Evolutionary conservation across 1,284 basidiomycete species (phyloP), one percentile per base, ranked within the genome.

Genomic region (Cystobasidium sp.): DNA sequence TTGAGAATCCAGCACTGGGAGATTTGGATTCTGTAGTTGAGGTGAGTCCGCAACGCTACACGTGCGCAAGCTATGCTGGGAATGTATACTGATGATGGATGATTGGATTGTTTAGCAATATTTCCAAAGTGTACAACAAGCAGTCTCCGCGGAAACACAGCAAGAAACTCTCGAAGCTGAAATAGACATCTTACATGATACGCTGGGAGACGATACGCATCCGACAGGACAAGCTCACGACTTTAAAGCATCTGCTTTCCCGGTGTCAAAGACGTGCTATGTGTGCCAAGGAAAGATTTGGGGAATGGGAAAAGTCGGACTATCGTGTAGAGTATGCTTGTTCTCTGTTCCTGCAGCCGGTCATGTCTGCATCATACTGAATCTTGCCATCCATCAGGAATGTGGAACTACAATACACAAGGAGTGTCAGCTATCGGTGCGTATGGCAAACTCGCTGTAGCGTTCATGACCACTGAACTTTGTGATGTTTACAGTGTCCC

Each of bases 231-330:
- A 59, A 18, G 37, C 65, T 9, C 73, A 75, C 59, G 66, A 75
- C 56, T 68, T 68, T 51, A 75, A 75, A 49, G 37, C 73, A 14
- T 67, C 66, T 47, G 37, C 73, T 4, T 75, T 75, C 65, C 66
- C 73, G 10, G 70, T 73, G 0, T 31, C 70, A 16, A 73, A 73
- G 39, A 7, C 24, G 16, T 74, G 72, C 37, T 74, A 68, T 49
- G 72, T 67, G 5, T 74, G 72, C 46, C 64, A 68, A 55, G 37
- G 51, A 16, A 67, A 68, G 47, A 68, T 74, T 22, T 74, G 65
- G 64, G 72, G 72, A 6, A 74, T 74, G 72, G 63, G 70, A 3
- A 73, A 73, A 51, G 70, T 73, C 18, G 70, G 70, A n/a, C 52
- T 73, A 10, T 58, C 49, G 5, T 73, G 70, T 53, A 20, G 70